These are phyloP conservation scores for Ceratocystis papillata DNA, from an alignment of 2,329 filamentous ascomycete genomes.

Conservation along the genomic window DNA sequence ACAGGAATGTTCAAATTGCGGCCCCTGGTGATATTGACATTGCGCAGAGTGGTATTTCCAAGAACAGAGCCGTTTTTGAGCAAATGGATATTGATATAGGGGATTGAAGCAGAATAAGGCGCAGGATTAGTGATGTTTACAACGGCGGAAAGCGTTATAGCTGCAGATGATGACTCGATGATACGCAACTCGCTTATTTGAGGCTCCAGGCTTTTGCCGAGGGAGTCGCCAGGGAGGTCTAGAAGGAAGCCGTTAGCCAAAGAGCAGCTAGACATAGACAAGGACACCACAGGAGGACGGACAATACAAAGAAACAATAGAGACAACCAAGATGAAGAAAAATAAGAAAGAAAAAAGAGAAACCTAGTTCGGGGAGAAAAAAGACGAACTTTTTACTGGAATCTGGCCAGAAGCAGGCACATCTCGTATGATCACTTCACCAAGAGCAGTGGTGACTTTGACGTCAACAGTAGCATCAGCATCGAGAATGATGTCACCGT, in stretches of 20 bases:
- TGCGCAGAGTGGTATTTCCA: constrained; percentile 58
- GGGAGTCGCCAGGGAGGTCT: constrained; percentile 32
- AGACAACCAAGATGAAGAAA: constrained; percentile 1
- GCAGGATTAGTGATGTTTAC: constrained; percentile 88
- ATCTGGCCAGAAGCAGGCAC: constrained; percentile 80
- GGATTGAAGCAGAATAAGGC: constrained; percentile 70
- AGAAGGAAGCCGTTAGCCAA: constrained; percentile 17
- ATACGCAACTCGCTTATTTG: constrained; percentile 62
- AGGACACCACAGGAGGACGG: constrained; percentile 7
- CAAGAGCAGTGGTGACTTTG: constrained; percentile 69
- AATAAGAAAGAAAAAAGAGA: constrained; percentile 18
- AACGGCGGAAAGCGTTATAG: constrained; percentile 57
- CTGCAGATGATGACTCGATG: constrained; percentile 58
- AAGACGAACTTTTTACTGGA: constrained; percentile 84
- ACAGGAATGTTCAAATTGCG: constrained; percentile 60
- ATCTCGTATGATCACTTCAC: constrained; percentile 66
- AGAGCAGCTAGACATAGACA: background rate
- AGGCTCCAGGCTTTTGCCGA: constrained; percentile 42
- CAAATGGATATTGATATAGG: constrained; percentile 67
- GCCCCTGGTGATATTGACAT: constrained; percentile 55
- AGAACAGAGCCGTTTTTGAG: constrained; percentile 62
- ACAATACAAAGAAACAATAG: constrained; percentile 9
- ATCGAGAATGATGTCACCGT: constrained; percentile 55
- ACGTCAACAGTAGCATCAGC: constrained; percentile 75
- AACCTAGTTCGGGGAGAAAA: constrained; percentile 32